Conservation (phyloP, 1,139 yeast genomes). For the Nakaseomyces nivariensis region DNA sequence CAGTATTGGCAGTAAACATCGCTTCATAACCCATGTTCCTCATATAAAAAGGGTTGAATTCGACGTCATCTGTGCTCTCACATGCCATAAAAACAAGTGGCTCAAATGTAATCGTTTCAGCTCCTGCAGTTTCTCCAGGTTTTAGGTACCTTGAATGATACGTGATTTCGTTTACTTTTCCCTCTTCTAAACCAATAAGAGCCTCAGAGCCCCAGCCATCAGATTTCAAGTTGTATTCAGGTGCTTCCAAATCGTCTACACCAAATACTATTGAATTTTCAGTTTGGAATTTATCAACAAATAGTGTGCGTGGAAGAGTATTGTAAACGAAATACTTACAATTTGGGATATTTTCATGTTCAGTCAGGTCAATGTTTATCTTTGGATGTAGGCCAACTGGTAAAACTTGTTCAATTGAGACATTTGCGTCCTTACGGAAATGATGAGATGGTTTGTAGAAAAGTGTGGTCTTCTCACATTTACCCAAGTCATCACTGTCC, state of each 20-base stretch:
- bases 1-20: slow-evolving; percentile 37
- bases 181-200: slow-evolving; percentile 30
- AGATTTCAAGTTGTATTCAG: slow-evolving; percentile 33
- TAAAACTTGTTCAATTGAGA: slow-evolving; percentile 19
- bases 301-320: slow-evolving; percentile 27
- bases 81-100: slow-evolving; percentile 45
- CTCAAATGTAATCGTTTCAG: slow-evolving; percentile 25
- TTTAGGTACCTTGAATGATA: slow-evolving; percentile 41
- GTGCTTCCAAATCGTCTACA: slow-evolving; percentile 34
- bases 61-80: slow-evolving; percentile 23
- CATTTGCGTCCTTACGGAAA: background rate
- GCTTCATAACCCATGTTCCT: slow-evolving; percentile 35
- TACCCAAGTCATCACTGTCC: slow-evolving; percentile 11
- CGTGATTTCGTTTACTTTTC: slow-evolving; percentile 30
- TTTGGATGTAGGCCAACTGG: slow-evolving; percentile 43
- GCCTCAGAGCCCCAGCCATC: slow-evolving; percentile 39
- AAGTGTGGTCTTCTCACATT: slow-evolving; percentile 23
- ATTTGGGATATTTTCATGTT: slow-evolving; percentile 4
- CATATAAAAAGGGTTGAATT: slow-evolving; percentile 32
- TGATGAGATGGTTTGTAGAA: slow-evolving; percentile 18
- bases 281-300: slow-evolving; percentile 34
- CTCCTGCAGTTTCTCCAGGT: slow-evolving; percentile 27
- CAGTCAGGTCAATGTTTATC: slow-evolving; percentile 16
- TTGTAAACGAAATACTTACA: slow-evolving; percentile 30
- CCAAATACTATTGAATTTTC: slow-evolving; percentile 29